These are phyloP conservation scores for Blastobotrys raffinosifermentans DNA, from an alignment of 1,139 yeast species.

Conservation along the genomic window DNA sequence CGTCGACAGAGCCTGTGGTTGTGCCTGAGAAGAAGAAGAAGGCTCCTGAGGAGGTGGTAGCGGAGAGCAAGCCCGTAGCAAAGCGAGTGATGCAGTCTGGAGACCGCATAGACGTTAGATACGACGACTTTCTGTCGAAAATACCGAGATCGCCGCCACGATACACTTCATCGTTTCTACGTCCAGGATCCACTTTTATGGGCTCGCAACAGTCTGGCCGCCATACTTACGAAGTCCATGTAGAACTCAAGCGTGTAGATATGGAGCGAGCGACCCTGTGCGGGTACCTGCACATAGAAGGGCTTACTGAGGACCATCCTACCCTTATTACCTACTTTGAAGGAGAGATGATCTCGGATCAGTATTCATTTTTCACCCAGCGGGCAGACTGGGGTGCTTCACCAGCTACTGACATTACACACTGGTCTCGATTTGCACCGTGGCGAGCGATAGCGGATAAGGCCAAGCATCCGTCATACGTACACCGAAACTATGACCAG, in stretches of 20 bases:
- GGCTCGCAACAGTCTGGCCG: slow-evolving; percentile 76
- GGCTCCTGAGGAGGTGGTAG: no score
- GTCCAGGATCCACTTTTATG: slow-evolving; percentile 56
- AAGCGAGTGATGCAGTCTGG: no score
- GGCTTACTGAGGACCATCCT: slow-evolving; percentile 71
- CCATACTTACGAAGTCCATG: slow-evolving; percentile 60
- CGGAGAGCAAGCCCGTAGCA: no score
- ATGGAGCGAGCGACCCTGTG: slow-evolving; percentile 54
- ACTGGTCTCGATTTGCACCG: slow-evolving; percentile 76
- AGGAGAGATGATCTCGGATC: slow-evolving; percentile 75
- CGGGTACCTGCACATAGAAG: slow-evolving; percentile 76
- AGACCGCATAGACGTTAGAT: slow-evolving; percentile 3
- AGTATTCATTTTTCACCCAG: slow-evolving; percentile 42
- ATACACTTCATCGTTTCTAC: slow-evolving; percentile 33
- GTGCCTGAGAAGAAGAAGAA: no score
- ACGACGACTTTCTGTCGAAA: slow-evolving; percentile 8
- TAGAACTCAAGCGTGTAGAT: slow-evolving; percentile 68
- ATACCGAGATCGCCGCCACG: slow-evolving; percentile 2
- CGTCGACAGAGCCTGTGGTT: slow-evolving; percentile 3
- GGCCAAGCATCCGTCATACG: slow-evolving; percentile 27
- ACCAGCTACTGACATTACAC: slow-evolving; percentile 67
- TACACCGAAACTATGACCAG: slow-evolving; percentile 29
- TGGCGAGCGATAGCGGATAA: slow-evolving; percentile 40
- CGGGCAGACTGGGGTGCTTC: slow-evolving; percentile 54
- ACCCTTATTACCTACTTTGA: slow-evolving; percentile 81